Conservation (phyloP, 768 basidiomycete genomes). For the Suillus plorans region DNA sequence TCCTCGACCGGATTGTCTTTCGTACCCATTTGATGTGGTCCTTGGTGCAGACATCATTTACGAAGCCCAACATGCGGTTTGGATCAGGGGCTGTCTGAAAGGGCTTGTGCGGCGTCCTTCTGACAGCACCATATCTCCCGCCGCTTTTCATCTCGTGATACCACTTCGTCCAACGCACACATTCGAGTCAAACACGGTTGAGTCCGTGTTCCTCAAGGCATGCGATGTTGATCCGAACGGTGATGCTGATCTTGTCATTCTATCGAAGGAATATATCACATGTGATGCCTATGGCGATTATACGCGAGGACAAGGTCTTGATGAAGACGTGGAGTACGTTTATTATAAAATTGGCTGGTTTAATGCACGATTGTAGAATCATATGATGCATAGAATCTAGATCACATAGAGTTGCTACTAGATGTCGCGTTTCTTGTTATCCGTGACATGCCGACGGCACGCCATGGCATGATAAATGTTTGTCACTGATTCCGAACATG, state of each 20-base stretch:
- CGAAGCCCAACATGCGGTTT: constrained; percentile 46
- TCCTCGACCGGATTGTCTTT: constrained; percentile 23
- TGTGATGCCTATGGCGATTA: constrained; percentile 44
- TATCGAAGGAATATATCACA: constrained; percentile 51
- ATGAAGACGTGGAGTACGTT: constrained; percentile 63
- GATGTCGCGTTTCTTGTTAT: no score
- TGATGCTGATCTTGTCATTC: constrained; percentile 42
- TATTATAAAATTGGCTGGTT: constrained; percentile 76
- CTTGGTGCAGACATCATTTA: constrained; percentile 58
- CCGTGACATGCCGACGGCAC: no score
- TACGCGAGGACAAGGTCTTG: constrained; percentile 28
- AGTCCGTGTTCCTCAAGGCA: constrained; percentile 46
- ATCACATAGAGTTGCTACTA: background rate
- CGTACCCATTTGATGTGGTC: constrained; percentile 45
- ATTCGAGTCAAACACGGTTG: constrained; percentile 58
- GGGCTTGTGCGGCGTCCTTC: constrained; percentile 34
- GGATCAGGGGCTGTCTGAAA: constrained; percentile 45
- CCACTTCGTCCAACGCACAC: constrained; percentile 68
- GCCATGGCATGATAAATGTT: no score
- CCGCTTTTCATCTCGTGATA: constrained; percentile 70
- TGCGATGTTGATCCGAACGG: constrained; percentile 11
- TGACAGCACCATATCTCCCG: background rate
- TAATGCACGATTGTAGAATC: constrained; percentile 8
- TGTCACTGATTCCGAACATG: no score
- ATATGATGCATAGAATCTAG: background rate